Conservation (phyloP, 441 rosid genomes). For the Pelargonium cotyledonis region DNA sequence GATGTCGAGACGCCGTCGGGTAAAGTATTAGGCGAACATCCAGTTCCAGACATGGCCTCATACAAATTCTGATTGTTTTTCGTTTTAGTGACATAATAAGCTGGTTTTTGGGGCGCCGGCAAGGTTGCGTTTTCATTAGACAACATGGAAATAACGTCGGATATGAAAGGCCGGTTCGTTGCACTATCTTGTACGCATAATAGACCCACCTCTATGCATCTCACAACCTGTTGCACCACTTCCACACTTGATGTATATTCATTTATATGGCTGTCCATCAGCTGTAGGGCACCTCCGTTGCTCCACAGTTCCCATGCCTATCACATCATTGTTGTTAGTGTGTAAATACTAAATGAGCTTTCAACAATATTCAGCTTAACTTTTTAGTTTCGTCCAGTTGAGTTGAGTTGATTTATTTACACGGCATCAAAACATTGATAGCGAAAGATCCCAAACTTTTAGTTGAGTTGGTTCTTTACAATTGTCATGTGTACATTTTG, state of each 20-base stretch:
- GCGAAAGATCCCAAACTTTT: too few relatives aligned
- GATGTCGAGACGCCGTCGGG: background rate
- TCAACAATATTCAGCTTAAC: too few relatives aligned
- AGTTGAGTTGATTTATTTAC: too few relatives aligned
- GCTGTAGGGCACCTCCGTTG: background rate
- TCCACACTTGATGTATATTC: background rate
- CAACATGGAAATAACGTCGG: constrained; percentile 1
- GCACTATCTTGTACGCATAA: background rate
- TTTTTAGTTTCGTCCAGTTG: too few relatives aligned
- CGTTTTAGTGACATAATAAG: background rate
- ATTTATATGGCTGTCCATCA: background rate
- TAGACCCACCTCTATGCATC: background rate
- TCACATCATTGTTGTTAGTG: too few relatives aligned
- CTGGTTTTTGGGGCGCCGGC: background rate
- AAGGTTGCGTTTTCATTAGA: background rate
- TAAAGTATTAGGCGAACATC: background rate
- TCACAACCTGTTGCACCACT: background rate
- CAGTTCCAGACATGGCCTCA: background rate
- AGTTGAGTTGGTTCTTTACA: too few relatives aligned
- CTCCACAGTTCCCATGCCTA: constrained; percentile 5
- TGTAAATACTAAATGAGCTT: too few relatives aligned
- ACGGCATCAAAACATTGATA: too few relatives aligned
- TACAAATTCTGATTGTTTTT: background rate
- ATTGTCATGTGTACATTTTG: too few relatives aligned
- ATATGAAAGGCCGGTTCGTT: background rate